A percentile compares a stretch with the other conserved stretches of the same genome.
phyloP scores from a whole-genome alignment of 305 asterid species.

The Fraxinus xanthoxyloides region DNA sequence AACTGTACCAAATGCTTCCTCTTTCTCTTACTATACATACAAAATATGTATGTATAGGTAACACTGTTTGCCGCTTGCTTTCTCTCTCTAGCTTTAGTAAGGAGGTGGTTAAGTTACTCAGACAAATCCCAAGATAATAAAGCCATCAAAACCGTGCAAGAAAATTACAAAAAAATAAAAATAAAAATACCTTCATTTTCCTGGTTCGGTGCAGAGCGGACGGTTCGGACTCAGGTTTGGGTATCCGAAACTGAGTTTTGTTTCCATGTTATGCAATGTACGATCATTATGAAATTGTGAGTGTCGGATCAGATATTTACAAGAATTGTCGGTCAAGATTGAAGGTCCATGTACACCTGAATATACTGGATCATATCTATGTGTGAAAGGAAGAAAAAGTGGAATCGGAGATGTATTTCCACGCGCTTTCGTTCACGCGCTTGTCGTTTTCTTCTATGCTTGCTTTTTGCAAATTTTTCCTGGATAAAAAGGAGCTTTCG shows the following conservation, averaged over 20 bases:
- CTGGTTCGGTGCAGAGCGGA: constrained; percentile 32
- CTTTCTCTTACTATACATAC: constrained; percentile 18
- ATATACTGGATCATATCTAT: constrained; percentile 4
- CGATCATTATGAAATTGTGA: not conserved
- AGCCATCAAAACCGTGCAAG: constrained; percentile 31
- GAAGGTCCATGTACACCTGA: constrained; percentile 13
- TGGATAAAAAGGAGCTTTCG: not conserved
- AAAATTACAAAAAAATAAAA: not conserved
- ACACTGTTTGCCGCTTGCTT: constrained; percentile 27
- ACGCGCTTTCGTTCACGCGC: constrained; percentile 26
- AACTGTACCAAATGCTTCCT: constrained; percentile 32
- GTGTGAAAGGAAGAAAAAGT: not conserved
- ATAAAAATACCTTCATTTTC: constrained; percentile 4
- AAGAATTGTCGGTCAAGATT: constrained; percentile 9
- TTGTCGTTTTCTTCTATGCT: constrained; percentile 1
- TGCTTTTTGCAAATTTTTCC: not conserved
- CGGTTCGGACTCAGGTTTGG: constrained; percentile 30
- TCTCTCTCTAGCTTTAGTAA: constrained; percentile 44
- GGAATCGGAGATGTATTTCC: not conserved
- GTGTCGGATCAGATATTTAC: constrained; percentile 37
- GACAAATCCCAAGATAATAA: constrained; percentile 43
- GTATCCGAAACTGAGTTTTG: constrained; percentile 28
- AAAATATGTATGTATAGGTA: constrained; percentile 23
- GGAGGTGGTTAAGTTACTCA: constrained; percentile 36
- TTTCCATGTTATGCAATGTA: constrained; percentile 29